Conservation (phyloP, 2,329 filamentous ascomycete genomes). For the Lomentospora prolificans region DNA sequence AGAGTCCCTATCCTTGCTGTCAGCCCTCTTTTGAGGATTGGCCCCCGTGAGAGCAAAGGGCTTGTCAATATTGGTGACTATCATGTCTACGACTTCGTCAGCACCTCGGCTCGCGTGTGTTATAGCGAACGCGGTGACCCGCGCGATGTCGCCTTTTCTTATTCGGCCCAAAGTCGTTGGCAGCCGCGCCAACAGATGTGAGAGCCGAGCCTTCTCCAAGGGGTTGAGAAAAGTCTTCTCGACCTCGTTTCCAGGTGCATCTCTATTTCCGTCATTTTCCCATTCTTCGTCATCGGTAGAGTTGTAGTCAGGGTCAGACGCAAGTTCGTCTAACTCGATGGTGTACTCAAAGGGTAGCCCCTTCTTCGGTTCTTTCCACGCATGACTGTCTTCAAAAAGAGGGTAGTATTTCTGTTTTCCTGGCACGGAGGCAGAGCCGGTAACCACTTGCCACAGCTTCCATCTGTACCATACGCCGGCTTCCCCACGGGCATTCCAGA, state of each 20-base stretch:
- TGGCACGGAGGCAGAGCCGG: slow-evolving; percentile 32
- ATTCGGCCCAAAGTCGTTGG: slow-evolving; percentile 66
- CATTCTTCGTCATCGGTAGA: slow-evolving; percentile 75
- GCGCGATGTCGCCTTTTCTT: slow-evolving; percentile 75
- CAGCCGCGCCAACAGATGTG: slow-evolving; percentile 72
- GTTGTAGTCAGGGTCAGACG: slow-evolving; percentile 76
- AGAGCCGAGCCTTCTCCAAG: slow-evolving; percentile 72
- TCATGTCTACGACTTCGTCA: slow-evolving; percentile 83
- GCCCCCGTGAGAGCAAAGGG: slow-evolving; percentile 59
- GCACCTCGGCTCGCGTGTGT: slow-evolving; percentile 75
- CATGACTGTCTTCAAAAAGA: slow-evolving; percentile 66
- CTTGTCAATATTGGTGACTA: slow-evolving; percentile 69
- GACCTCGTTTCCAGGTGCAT: slow-evolving; percentile 19
- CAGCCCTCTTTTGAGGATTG: background rate
- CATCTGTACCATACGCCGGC: slow-evolving; percentile 89
- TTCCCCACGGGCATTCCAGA: slow-evolving; percentile 74
- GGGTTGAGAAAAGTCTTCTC: slow-evolving; percentile 67
- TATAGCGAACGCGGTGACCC: slow-evolving; percentile 81
- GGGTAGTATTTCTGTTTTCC: slow-evolving; percentile 38
- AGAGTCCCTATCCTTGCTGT: slow-evolving; percentile 46
- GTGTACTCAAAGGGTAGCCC: slow-evolving; percentile 72
- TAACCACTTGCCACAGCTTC: slow-evolving; percentile 81
- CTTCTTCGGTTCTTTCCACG: slow-evolving; percentile 68
- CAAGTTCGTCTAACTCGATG: slow-evolving; percentile 66
- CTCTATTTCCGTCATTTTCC: slow-evolving; percentile 40